These are phyloP conservation scores for Daldinia vernicosa DNA, from an alignment of 495 filamentous ascomycete species.

Conservation along the genomic window DNA sequence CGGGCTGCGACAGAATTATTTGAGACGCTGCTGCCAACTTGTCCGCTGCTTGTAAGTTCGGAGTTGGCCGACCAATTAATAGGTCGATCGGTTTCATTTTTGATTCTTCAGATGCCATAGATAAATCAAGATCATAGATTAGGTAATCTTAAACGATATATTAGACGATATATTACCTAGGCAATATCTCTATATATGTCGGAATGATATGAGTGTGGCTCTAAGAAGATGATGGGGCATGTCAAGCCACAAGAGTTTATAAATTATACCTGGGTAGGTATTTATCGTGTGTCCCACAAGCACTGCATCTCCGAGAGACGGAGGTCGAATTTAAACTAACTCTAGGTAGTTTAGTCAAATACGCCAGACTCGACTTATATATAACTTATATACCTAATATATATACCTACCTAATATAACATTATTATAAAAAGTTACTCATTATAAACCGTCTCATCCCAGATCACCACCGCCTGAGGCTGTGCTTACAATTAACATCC, in stretches of 20 bases:
- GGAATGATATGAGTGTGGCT: background rate
- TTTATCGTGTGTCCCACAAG: background rate
- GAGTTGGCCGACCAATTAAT: conserved; percentile 69
- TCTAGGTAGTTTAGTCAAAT: background rate
- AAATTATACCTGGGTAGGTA: too few species aligned
- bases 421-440: too few species aligned
- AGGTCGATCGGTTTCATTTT: conserved; percentile 60
- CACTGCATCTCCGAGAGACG: background rate
- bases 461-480: background rate
- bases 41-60: conserved; percentile 67
- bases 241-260: background rate
- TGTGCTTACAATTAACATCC: conserved; percentile 26
- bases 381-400: too few species aligned
- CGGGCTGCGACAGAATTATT: conserved; percentile 61
- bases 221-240: background rate
- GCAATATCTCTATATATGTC: background rate
- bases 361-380: too few species aligned
- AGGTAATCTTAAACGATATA: too few species aligned
- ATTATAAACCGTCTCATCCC: too few species aligned
- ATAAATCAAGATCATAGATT: background rate
- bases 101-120: background rate
- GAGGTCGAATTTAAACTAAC: background rate
- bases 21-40: conserved; percentile 63
- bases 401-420: too few species aligned
- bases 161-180: too few species aligned